Percentiles rank a stretch among this genome's conserved stretches.
phyloP scores from a whole-genome alignment of 768 basidiomycete species.

The Clavaria fumosa region DNA sequence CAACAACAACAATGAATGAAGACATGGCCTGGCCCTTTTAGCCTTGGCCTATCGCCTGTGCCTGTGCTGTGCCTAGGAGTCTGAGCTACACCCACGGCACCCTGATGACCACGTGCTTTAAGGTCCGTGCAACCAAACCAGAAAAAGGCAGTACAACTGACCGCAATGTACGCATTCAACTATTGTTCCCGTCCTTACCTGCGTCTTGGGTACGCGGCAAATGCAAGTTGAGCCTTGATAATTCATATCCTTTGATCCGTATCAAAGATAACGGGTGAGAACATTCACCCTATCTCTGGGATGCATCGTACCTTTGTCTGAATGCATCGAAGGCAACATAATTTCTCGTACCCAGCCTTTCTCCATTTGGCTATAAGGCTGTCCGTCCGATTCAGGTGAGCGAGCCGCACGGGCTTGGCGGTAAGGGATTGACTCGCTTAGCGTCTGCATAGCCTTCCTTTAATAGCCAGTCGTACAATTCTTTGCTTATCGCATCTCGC shows the following conservation, averaged over 20 bases:
- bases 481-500: slow-evolving; percentile 83
- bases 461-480: slow-evolving; percentile 94
- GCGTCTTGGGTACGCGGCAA: slow-evolving; percentile 91
- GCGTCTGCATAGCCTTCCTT: slow-evolving; percentile 96
- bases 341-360: slow-evolving; percentile 94
- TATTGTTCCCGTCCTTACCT: slow-evolving; percentile 76
- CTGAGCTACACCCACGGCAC: slow-evolving; percentile 84
- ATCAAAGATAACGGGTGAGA: too few species aligned
- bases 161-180: slow-evolving; percentile 98
- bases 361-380: slow-evolving; percentile 99
- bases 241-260: slow-evolving; percentile 93
- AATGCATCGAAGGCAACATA: slow-evolving; percentile 94
- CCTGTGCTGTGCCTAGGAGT: too few species aligned
- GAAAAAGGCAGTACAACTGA: slow-evolving; percentile 26
- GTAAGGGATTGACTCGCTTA: slow-evolving; percentile 43
- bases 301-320: slow-evolving; percentile 58
- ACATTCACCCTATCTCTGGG: too few species aligned
- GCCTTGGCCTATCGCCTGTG: too few species aligned
- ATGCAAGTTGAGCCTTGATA: slow-evolving; percentile 98
- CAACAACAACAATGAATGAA: too few species aligned
- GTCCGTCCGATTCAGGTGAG: slow-evolving; percentile 8
- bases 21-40: too few species aligned
- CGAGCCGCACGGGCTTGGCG: slow-evolving; percentile 1
- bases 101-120: slow-evolving; percentile 27
- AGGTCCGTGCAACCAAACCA: slow-evolving; percentile 5